Evolutionary conservation across 2,329 filamentous ascomycete species (phyloP).

Genomic region (Aspergillus bombycis): DNA sequence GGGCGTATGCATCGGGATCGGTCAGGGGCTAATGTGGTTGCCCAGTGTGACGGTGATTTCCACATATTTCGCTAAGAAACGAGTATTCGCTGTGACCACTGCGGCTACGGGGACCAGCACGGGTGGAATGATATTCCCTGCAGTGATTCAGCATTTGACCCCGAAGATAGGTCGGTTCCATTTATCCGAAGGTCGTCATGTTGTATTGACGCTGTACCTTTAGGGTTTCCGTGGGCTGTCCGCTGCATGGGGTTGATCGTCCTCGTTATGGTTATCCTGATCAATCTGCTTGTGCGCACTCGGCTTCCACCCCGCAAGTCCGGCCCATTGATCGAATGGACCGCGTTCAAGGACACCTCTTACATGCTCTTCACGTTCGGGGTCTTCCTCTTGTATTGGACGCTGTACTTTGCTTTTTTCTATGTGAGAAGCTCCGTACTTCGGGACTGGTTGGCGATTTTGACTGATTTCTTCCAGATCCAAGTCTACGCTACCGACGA

Average conservation of each 20-base stretch:
- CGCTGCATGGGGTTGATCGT: slow-evolving; percentile 53
- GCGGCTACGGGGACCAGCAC: slow-evolving; percentile 41
- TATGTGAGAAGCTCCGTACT: neutral
- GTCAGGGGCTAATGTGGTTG: slow-evolving; percentile 46
- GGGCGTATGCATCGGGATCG: slow-evolving; percentile 46
- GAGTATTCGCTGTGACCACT: slow-evolving; percentile 41
- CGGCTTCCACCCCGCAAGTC: slow-evolving; percentile 37
- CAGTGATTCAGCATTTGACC: slow-evolving; percentile 46
- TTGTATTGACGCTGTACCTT: neutral
- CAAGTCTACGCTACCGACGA: neutral
- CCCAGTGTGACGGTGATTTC: slow-evolving; percentile 42
- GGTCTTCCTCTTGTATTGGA: neutral
- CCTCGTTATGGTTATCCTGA: slow-evolving; percentile 35
- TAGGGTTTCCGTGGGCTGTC: slow-evolving; percentile 52
- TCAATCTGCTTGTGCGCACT: slow-evolving; percentile 39
- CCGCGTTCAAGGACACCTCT: too few relatives aligned
- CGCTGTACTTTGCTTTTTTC: neutral
- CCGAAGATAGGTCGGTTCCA: slow-evolving; percentile 29
- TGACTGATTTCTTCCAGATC: neutral
- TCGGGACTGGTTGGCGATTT: neutral
- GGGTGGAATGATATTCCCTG: slow-evolving; percentile 48
- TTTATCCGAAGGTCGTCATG: neutral
- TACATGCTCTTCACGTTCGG: neutral
- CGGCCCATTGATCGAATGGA: too few relatives aligned
- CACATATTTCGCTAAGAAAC: slow-evolving; percentile 46